phyloP scores from a whole-genome alignment of 2,329 filamentous ascomycete genomes.

The Pestalotiopsis sp. region DNA sequence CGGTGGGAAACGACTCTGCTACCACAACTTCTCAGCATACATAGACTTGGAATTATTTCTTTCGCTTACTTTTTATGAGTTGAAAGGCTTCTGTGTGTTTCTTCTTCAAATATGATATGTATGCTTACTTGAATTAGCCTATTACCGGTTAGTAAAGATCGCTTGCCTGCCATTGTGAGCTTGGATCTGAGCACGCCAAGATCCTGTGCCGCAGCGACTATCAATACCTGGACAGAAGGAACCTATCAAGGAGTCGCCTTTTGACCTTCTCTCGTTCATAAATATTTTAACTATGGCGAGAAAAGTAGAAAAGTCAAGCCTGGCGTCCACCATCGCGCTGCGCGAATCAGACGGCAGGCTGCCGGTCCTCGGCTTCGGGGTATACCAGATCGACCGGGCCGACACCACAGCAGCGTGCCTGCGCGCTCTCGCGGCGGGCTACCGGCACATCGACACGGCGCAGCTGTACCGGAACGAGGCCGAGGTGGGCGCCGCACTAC shows the following conservation, averaged over 20 bases:
- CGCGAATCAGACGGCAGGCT: not conserved
- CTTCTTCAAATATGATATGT: too few relatives aligned
- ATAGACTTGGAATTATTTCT: too few relatives aligned
- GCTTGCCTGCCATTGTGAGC: not conserved
- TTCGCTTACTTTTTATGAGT: too few relatives aligned
- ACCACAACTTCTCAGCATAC: too few relatives aligned
- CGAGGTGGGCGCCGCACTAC: constrained; percentile 61
- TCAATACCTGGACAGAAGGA: not conserved
- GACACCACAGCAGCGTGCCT: constrained; percentile 27
- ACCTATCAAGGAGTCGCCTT: too few relatives aligned
- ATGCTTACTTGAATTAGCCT: too few relatives aligned
- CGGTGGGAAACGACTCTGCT: too few relatives aligned
- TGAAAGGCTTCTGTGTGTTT: too few relatives aligned
- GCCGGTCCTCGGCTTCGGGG: constrained; percentile 7
- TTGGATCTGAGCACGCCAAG: not conserved
- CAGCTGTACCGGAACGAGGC: constrained; percentile 66
- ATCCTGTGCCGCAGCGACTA: not conserved
- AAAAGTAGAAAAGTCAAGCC: not conserved
- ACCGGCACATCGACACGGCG: constrained; percentile 61
- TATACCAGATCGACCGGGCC: constrained; percentile 3
- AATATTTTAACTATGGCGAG: not conserved
- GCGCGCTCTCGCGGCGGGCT: constrained; percentile 51
- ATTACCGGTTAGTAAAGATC: not conserved
- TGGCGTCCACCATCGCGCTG: not conserved
- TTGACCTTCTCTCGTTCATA: too few relatives aligned